A percentile compares a stretch with the other conserved stretches of the same genome.
phyloP scores from a whole-genome alignment of 805 yeast genomes.

The Hanseniaspora nectarophila region DNA sequence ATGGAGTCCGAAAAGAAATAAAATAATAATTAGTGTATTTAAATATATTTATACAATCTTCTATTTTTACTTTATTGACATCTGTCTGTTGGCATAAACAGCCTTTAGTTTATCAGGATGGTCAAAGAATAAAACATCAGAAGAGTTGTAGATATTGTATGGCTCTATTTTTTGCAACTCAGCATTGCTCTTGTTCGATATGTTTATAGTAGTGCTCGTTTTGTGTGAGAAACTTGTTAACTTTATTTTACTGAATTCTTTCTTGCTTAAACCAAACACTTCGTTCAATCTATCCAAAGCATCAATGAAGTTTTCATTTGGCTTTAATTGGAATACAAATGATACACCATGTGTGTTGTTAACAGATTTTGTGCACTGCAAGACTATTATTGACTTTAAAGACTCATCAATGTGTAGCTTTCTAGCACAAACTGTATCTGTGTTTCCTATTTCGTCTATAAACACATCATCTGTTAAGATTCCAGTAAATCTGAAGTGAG shows the following conservation, averaged over 20 bases:
- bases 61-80: conserved; percentile 36
- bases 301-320: conserved; percentile 51
- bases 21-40: too few relatives aligned
- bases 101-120: conserved; percentile 71
- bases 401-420: conserved; percentile 24
- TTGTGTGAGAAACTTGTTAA: conserved; percentile 31
- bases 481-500: conserved; percentile 29
- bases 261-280: conserved; percentile 63
- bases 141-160: conserved; percentile 41
- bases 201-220: conserved; percentile 29
- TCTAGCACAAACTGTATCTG: conserved; percentile 40
- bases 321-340: conserved; percentile 59
- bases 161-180: conserved; percentile 34
- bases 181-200: conserved; percentile 40
- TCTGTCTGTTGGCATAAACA: conserved; percentile 42
- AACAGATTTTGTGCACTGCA: conserved; percentile 65
- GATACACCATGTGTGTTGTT: conserved; percentile 69
- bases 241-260: conserved; percentile 65
- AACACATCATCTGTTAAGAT: conserved; percentile 29
- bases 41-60: too few relatives aligned
- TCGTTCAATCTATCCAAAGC: conserved; percentile 58
- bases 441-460: conserved; percentile 33
- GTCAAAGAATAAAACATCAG: conserved; percentile 62
- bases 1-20: conserved; percentile 16
- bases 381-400: conserved; percentile 47